Percentiles rank a stretch among this genome's conserved stretches.
Conservation (phyloP, 305 asterid species). For the Fraxinus floribunda region DNA sequence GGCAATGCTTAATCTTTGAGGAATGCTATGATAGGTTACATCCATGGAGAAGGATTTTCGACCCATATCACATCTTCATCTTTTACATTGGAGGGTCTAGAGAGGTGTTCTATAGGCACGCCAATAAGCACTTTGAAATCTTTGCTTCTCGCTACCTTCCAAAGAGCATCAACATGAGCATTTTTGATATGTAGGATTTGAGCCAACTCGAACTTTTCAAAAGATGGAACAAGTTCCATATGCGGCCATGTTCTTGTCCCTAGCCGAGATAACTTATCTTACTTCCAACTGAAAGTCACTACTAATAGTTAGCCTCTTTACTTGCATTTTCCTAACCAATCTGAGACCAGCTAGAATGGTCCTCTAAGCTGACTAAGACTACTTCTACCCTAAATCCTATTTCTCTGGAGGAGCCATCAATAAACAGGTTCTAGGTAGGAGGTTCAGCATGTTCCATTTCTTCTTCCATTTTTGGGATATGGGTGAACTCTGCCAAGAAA, state of each 20-base stretch:
- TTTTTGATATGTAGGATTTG: background rate
- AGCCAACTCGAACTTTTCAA: background rate
- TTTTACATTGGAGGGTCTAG: background rate
- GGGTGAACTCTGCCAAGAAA: too few species aligned
- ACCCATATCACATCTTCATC: background rate
- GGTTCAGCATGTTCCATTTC: too few species aligned
- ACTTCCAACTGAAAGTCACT: background rate
- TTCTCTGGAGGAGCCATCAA: too few species aligned
- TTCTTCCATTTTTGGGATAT: too few species aligned
- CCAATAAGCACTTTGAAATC: background rate
- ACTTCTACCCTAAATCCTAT: too few species aligned
- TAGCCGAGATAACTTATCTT: background rate
- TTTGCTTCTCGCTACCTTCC: background rate
- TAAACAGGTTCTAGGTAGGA: too few species aligned
- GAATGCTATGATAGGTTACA: too few species aligned
- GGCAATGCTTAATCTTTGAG: too few species aligned
- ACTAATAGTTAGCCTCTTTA: background rate
- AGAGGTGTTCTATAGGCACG: background rate
- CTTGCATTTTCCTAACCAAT: background rate
- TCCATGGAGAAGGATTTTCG: too few species aligned
- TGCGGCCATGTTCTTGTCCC: background rate
- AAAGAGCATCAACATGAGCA: background rate
- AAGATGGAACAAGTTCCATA: background rate
- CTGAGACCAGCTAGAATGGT: background rate
- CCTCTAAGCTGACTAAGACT: too few species aligned